These are phyloP conservation scores for Cystobasidiopsis lactophilus DNA, from an alignment of 768 basidiomycete genomes.

Conservation along the genomic window DNA sequence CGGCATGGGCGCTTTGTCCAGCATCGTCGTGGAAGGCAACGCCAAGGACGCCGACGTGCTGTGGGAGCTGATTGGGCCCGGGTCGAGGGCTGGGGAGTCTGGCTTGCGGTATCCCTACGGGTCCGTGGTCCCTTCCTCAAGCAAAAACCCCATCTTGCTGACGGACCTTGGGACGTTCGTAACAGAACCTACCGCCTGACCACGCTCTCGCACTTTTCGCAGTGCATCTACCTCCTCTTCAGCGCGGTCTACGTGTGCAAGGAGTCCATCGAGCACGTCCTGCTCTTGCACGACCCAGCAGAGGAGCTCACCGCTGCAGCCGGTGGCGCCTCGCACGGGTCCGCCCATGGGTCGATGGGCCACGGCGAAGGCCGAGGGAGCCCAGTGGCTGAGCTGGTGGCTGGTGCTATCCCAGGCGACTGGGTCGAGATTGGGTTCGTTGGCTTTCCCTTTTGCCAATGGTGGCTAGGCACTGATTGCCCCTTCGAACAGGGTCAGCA, in stretches of 20 bases:
- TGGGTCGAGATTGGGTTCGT: constrained; percentile 9
- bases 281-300: constrained; percentile 30
- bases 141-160: background rate
- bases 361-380: constrained; percentile 12
- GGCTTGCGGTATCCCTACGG: constrained; percentile 34
- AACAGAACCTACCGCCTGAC: constrained; percentile 19
- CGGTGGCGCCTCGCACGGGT: constrained; percentile 8
- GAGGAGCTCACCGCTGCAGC: constrained; percentile 6
- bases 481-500: background rate
- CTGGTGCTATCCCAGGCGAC: background rate
- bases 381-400: background rate
- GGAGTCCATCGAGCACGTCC: constrained; percentile 78
- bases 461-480: background rate
- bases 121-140: constrained; percentile 31
- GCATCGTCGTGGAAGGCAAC: constrained; percentile 10
- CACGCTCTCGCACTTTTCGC: constrained; percentile 39
- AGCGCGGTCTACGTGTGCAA: constrained; percentile 89
- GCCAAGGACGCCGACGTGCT: constrained; percentile 5
- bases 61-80: constrained; percentile 18
- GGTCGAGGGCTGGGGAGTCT: constrained; percentile 21
- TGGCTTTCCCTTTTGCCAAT: background rate
- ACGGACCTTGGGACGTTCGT: no score
- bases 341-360: constrained; percentile 16
- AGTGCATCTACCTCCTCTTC: constrained; percentile 83
- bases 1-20: constrained; percentile 48